Base-by-base conservation (phyloP, 148 eudicot genomes). In the Talinum fruticosum region DNA sequence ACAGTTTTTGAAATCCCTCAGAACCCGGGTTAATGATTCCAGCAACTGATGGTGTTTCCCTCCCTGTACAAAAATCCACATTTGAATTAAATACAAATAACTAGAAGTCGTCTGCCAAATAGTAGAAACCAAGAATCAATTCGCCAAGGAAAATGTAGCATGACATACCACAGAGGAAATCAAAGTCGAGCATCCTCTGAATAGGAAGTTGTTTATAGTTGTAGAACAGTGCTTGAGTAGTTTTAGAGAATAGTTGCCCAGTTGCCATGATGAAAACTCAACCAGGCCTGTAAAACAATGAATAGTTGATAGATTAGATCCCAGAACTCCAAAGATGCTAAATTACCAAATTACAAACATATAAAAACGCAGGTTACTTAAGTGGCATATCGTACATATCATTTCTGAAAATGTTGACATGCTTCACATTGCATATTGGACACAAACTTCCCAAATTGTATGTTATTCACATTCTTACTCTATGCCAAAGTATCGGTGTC, bases 111-210 rank as follows among this genome's bases (percentile, higher is more conserved):
- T 54, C 66, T n/a, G 3, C 24, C 53, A 37, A 15, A 38, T 35
- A 26, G 23, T 33, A 34, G 33, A 44, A 69, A n/a, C 30, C 49
- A 66, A 37, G 15, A 53, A 13, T 29, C 32, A 37, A 36, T 29
- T 65, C 23, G 80, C 28, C 51, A 35, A 10, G 28, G 10, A 30
- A 36, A 36, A 54, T 54, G 73, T 16, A 35, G 34, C 8, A 34
- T 76, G 49, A 82, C 86, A 59, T 76, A 96, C 98, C 97, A 51
- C 99, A 96, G 76, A 96, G 99, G 80, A 96, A 96, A 88, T 96
- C 99, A 89, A 96, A 96, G 85, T 96, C 99, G 74, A 96, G 99
- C 99, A 96, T 96, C 69, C 98, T 95, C 79, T 96, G 99, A 73
- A 96, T 90, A 24, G 97, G 99, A 33, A 96, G 85, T 73, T 96